Evolutionary conservation across 192 early-diverging fungal genomes (phyloP).

Genomic region (Linderina pennispora): DNA sequence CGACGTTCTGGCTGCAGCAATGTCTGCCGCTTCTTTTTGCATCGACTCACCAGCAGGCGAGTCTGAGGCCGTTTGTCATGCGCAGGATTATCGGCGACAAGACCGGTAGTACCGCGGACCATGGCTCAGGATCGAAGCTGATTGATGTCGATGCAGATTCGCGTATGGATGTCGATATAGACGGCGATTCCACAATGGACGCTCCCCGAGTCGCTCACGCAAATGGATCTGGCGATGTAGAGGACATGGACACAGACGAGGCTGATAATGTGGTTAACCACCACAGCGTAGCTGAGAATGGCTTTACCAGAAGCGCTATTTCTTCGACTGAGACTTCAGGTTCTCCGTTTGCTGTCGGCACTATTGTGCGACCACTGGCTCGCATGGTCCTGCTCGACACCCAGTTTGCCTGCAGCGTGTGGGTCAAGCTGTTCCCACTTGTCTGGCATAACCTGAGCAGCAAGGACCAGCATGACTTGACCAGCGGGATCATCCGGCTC

Average conservation of each 20-base stretch:
- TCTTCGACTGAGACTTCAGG: neutral
- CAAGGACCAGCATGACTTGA: slow-evolving; percentile 80
- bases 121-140: neutral
- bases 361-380: slow-evolving; percentile 51
- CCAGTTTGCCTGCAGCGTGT: slow-evolving; percentile 65
- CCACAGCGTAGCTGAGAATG: too few species aligned
- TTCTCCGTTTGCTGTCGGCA: neutral
- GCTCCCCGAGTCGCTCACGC: too few species aligned
- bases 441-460: slow-evolving; percentile 68
- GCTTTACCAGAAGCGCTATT: too few species aligned
- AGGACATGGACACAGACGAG: neutral
- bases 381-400: slow-evolving; percentile 63
- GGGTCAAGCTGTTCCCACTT: slow-evolving; percentile 79
- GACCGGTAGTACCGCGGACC: neutral
- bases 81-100: neutral
- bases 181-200: too few species aligned
- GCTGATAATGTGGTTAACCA: neutral
- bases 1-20: slow-evolving; percentile 90
- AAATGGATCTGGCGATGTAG: neutral
- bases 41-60: slow-evolving; percentile 41
- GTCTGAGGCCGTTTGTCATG: slow-evolving; percentile 8
- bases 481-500: slow-evolving; percentile 74
- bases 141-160: neutral
- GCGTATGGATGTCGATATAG: slow-evolving; percentile 19
- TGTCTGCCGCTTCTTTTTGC: slow-evolving; percentile 84